phyloP scores from a whole-genome alignment of 805 yeast species.

The Barnettozyma siamensis region DNA sequence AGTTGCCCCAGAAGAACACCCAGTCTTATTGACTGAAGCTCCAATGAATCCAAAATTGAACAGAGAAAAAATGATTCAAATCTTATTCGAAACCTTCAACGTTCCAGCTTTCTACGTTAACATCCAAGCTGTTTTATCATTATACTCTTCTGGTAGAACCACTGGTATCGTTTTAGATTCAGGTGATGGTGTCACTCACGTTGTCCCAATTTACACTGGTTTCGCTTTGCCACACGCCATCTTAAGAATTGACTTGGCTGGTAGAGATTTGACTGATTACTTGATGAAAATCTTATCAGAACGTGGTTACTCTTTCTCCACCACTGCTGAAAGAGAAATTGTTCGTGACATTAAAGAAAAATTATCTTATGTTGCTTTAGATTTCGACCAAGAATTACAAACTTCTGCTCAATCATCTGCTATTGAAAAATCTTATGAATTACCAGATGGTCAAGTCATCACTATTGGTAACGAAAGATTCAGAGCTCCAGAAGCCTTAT shows the following conservation, averaged over 20 bases:
- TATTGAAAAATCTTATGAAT: constrained; percentile 97
- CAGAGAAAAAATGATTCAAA: constrained; percentile 99
- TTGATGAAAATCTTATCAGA: constrained; percentile 97
- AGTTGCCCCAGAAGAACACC: constrained; percentile 99
- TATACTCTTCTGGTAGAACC: constrained; percentile 99
- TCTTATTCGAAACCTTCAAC: constrained; percentile 97
- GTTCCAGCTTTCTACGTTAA: constrained; percentile 99
- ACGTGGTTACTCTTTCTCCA: constrained; percentile 98
- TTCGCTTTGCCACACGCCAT: constrained; percentile 99
- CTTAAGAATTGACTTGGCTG: constrained; percentile 97
- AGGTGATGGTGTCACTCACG: constrained; percentile 99
- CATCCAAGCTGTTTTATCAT: constrained; percentile 96
- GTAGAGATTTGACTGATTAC: constrained; percentile 99
- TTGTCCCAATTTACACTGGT: constrained; percentile 99
- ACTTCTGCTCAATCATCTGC: constrained; percentile 98
- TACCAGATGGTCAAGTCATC: constrained; percentile 99
- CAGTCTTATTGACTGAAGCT: constrained; percentile 98
- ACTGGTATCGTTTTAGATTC: constrained; percentile 99
- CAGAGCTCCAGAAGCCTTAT: constrained; percentile 99
- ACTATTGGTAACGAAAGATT: constrained; percentile 99
- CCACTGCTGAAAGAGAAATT: constrained; percentile 99
- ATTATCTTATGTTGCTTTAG: constrained; percentile 97
- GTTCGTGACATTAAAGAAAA: constrained; percentile 89
- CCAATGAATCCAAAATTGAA: constrained; percentile 99
- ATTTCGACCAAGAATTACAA: constrained; percentile 99